Conservation (phyloP, 2,329 filamentous ascomycete species). For the Akanthomyces dipterigenus region DNA sequence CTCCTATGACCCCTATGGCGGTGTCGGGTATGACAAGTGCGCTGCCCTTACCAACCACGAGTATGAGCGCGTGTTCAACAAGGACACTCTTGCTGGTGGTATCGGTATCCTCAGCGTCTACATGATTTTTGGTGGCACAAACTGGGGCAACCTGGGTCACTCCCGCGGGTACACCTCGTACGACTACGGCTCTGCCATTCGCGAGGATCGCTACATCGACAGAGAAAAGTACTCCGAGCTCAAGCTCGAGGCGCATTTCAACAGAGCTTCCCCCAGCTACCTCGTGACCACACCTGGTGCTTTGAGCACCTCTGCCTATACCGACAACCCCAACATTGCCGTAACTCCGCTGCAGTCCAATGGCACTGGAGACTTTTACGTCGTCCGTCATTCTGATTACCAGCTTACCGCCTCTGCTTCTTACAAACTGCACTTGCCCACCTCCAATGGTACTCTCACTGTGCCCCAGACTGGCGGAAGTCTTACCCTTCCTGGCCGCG, state of each 20-base stretch:
- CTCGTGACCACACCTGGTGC: slow-evolving; percentile 43
- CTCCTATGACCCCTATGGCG: slow-evolving; percentile 65
- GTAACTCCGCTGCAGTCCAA: slow-evolving; percentile 53
- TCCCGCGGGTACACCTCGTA: slow-evolving; percentile 50
- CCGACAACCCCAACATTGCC: slow-evolving; percentile 37
- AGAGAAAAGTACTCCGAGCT: slow-evolving; percentile 69
- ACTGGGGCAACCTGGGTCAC: slow-evolving; percentile 69
- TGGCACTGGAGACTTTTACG: slow-evolving; percentile 46
- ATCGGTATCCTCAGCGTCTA: slow-evolving; percentile 62
- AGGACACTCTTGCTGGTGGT: slow-evolving; percentile 59
- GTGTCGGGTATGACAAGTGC: slow-evolving; percentile 60
- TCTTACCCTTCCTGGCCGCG: slow-evolving; percentile 50
- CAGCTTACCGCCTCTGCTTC: slow-evolving; percentile 44
- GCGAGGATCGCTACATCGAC: slow-evolving; percentile 56
- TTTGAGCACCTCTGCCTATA: slow-evolving; percentile 22
- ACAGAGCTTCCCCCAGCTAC: slow-evolving; percentile 61
- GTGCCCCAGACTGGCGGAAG: slow-evolving; percentile 49
- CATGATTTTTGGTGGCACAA: slow-evolving; percentile 70
- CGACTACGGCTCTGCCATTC: slow-evolving; percentile 45
- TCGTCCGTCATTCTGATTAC: slow-evolving; percentile 56
- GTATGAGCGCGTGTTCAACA: slow-evolving; percentile 68
- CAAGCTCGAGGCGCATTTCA: slow-evolving; percentile 65
- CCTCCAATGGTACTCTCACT: slow-evolving; percentile 44
- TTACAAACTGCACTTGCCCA: slow-evolving; percentile 55
- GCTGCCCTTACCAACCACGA: slow-evolving; percentile 55